phyloP scores from a whole-genome alignment of 208 protist species.

The Endotrypanum monterogeii region DNA sequence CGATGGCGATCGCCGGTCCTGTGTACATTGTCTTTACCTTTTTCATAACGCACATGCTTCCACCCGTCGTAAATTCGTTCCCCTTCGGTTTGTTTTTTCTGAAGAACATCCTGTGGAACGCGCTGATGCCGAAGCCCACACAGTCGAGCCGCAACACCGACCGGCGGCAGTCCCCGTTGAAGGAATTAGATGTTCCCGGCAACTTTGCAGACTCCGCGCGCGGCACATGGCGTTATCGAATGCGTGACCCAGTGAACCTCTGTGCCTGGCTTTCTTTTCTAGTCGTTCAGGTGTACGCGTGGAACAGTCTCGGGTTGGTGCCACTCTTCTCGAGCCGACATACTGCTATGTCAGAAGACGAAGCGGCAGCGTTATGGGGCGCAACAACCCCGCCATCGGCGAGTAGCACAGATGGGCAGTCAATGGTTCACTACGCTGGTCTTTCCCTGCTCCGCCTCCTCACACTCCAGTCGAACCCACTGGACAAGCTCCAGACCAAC shows the following conservation, averaged over 20 bases:
- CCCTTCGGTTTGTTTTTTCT: conserved; percentile 60
- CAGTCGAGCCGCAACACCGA: conserved; percentile 42
- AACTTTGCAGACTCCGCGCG: conserved; percentile 53
- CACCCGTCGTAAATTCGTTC: conserved; percentile 54
- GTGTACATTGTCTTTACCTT: conserved; percentile 38
- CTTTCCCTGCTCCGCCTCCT: conserved; percentile 25
- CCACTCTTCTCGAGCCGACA: conserved; percentile 30
- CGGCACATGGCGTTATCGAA: conserved; percentile 62
- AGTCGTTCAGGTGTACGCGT: conserved; percentile 50
- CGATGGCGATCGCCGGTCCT: conserved; percentile 37
- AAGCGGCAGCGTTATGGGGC: conserved; percentile 3
- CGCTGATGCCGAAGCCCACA: conserved; percentile 41
- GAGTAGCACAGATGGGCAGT: neutral
- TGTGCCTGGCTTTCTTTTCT: conserved; percentile 44
- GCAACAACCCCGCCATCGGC: neutral
- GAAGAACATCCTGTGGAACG: conserved; percentile 59
- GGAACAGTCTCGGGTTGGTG: conserved; percentile 51
- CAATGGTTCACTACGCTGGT: conserved; percentile 19
- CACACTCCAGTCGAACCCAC: conserved; percentile 18
- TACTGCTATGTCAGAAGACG: neutral
- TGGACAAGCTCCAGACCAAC: neutral
- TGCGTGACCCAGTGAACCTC: conserved; percentile 60
- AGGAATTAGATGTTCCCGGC: conserved; percentile 35
- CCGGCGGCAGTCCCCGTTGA: conserved; percentile 11
- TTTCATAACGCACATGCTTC: conserved; percentile 42